Evolutionary conservation across 306 rosid species (phyloP).

Genomic region (Alnus rubra): DNA sequence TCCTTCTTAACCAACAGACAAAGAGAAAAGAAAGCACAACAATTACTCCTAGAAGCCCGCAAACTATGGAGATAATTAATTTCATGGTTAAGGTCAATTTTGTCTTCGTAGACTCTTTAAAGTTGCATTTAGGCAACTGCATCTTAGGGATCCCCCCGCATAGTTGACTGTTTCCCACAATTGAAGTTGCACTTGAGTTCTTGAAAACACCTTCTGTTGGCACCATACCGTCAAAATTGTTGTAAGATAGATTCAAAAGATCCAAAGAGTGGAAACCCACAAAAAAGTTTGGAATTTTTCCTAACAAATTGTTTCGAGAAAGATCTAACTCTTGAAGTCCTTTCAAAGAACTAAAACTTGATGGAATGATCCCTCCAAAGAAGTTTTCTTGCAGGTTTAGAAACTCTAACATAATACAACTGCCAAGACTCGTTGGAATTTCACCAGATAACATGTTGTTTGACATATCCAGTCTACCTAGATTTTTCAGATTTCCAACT

Average conservation of each 20-base stretch:
- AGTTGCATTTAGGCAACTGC: neutral
- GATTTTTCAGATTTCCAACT: neutral
- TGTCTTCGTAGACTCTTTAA: neutral
- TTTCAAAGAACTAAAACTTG: neutral
- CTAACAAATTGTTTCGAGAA: neutral
- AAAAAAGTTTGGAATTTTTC: neutral
- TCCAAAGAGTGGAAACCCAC: neutral
- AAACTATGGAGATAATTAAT: neutral
- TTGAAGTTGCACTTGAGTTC: neutral
- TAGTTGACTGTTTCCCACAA: neutral
- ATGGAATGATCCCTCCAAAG: neutral
- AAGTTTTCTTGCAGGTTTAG: neutral
- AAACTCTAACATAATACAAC: neutral
- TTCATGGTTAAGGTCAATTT: neutral
- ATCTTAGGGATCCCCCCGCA: neutral
- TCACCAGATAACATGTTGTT: neutral
- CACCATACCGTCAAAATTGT: neutral
- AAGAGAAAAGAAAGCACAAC: too few species aligned
- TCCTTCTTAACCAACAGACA: neutral
- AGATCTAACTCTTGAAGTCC: neutral
- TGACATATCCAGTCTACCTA: neutral
- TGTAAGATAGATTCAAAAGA: neutral
- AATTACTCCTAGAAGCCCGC: neutral
- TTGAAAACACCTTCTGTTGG: neutral
- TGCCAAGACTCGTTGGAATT: neutral